phyloP scores from a whole-genome alignment of 345 rosid genomes.

The Noccaea caerulescens region DNA sequence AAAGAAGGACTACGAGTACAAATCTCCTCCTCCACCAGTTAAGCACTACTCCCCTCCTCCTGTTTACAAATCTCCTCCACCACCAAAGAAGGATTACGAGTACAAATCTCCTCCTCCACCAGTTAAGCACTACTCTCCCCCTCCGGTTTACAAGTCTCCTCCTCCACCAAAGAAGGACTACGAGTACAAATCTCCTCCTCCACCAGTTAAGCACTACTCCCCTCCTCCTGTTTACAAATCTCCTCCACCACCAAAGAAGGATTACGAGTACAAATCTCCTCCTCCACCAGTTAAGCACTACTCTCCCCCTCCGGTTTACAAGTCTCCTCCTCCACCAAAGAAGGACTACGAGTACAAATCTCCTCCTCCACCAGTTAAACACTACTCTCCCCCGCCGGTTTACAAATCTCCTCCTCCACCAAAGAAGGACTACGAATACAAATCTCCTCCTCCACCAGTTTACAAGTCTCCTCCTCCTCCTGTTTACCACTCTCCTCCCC shows the following conservation, averaged over 20 bases:
- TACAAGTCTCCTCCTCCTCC: conserved; percentile 27
- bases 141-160: conserved; percentile 24
- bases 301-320: conserved; percentile 37
- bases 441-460: conserved; percentile 41
- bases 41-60: conserved; percentile 28
- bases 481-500: conserved; percentile 28
- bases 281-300: conserved; percentile 29
- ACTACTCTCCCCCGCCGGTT: conserved; percentile 32
- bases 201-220: neutral
- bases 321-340: conserved; percentile 10
- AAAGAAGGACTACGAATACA: conserved; percentile 7
- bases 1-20: conserved; percentile 2
- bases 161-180: conserved; percentile 24
- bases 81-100: conserved; percentile 8
- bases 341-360: conserved; percentile 30
- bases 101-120: conserved; percentile 43
- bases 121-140: neutral
- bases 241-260: conserved; percentile 1
- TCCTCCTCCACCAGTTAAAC: conserved; percentile 36
- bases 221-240: conserved; percentile 30
- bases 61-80: conserved; percentile 37
- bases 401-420: conserved; percentile 43
- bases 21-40: conserved; percentile 42
- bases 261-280: conserved; percentile 27
- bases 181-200: conserved; percentile 7